Evolutionary conservation across 129 eudicot genomes (phyloP), one percentile per base, ranked within the genome.

Genomic region (Gnaphalium uliginosum): DNA sequence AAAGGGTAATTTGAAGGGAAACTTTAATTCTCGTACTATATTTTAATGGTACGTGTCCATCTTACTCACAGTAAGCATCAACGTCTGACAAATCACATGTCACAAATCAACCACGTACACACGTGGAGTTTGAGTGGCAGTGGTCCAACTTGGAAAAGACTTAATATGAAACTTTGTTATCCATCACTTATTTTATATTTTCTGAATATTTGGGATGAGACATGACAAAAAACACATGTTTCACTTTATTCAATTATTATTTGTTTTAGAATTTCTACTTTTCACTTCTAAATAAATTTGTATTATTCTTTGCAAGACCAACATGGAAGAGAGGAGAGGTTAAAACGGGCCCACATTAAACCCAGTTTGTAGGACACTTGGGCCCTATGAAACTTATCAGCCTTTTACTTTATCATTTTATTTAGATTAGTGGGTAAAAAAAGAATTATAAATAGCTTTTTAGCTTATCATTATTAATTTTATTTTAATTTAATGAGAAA

Each of bases 321-420:
- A 58, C 67, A 57, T 35, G 7, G 35, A 33, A 24, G 32, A n/a
- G 35, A 22, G 67, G 56, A 72, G 77, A 72, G 66, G 18, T 56
- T 73, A 58, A 8, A 73, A 60, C 61, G 69, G 78, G 60, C 78
- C 78, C 78, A 59, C 41, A 24, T 18, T 11, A 24, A 74, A 74
- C 78, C 43, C 69, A 60, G 17, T 41, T 24, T 74, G 60, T 35
- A 74, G 43, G 19, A 61, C 26, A 60, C 69, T 74, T 25, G 69
- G 78, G 78, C 69, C 69, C 78, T 73, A 61, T 41, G 78, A 24
- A 57, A 53, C 68, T 57, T 35, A 30, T 63, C 24, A 72, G 23
- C 27, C 25, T 73, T 59, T 59, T 39, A 57, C 69, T 73, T 73
- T 73, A 18, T 39, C 37, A 13, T 64, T 39, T 33, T 5, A 8